phyloP scores from a whole-genome alignment of 2,329 filamentous ascomycete species.

The Exophiala viscosa region DNA sequence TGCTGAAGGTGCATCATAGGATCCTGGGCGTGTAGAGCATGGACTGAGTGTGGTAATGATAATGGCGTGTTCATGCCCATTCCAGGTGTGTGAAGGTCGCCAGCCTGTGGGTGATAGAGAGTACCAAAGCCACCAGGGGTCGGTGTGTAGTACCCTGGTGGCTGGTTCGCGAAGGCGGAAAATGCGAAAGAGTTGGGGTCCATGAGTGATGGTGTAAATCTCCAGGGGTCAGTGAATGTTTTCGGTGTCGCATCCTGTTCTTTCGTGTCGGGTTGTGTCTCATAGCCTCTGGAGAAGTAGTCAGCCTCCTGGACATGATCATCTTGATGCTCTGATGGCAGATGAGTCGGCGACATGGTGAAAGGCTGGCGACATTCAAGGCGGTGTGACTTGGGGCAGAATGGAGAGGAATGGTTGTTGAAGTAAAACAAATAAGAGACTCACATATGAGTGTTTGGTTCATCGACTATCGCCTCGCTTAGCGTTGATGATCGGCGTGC shows the following conservation, averaged over 20 bases:
- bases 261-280: constrained; percentile 54
- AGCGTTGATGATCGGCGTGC: constrained; percentile 31
- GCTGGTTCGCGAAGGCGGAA: constrained; percentile 71
- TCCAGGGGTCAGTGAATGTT: constrained; percentile 75
- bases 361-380: constrained; percentile 4
- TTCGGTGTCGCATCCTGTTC: constrained; percentile 81
- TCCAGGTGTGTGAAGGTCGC: constrained; percentile 80
- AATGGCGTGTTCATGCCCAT: constrained; percentile 74
- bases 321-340: constrained; percentile 9
- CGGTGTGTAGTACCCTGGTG: constrained; percentile 81
- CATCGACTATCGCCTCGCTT: constrained; percentile 29
- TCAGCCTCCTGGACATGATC: constrained; percentile 14
- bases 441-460: constrained; percentile 27
- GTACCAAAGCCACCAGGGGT: constrained; percentile 77
- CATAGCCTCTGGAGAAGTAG: constrained; percentile 39
- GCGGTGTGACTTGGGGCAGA: constrained; percentile 3
- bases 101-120: constrained; percentile 76
- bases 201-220: constrained; percentile 82
- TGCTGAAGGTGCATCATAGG: constrained; percentile 62
- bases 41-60: constrained; percentile 67
- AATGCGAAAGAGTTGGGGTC: constrained; percentile 83
- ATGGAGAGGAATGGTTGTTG: constrained; percentile 5
- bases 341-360: constrained; percentile 18
- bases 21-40: constrained; percentile 58
- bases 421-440: constrained; percentile 17